Conservation (phyloP, 768 basidiomycete genomes). For the Podaxis carcinomalis region DNA sequence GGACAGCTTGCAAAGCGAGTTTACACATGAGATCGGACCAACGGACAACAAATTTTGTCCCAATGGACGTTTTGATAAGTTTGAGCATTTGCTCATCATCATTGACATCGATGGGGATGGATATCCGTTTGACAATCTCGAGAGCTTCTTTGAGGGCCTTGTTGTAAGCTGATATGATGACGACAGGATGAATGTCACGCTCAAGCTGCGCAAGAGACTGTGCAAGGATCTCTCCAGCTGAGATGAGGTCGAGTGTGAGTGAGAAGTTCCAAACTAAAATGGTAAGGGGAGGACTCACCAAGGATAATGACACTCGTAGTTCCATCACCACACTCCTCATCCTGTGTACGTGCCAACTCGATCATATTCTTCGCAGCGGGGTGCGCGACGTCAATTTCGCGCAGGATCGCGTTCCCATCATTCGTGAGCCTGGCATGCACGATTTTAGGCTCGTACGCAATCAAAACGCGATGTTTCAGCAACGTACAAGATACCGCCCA, state of each 20-base stretch:
- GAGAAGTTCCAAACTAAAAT: background rate
- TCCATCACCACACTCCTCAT: constrained; percentile 98
- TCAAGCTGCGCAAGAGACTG: constrained; percentile 91
- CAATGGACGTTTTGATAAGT: constrained; percentile 97
- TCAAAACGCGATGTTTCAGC: background rate
- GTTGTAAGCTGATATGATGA: constrained; percentile 98
- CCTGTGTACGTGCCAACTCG: constrained; percentile 94
- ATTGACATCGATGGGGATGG: constrained; percentile 81
- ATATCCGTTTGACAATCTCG: constrained; percentile 82
- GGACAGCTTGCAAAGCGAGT: constrained; percentile 89
- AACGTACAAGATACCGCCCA: constrained; percentile 95
- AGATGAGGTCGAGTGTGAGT: background rate
- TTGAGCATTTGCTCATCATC: constrained; percentile 91
- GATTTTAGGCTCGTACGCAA: background rate
- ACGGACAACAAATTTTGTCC: constrained; percentile 94
- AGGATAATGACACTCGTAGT: constrained; percentile 98
- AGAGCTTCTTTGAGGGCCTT: constrained; percentile 92
- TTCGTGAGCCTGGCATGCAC: constrained; percentile 65
- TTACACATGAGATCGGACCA: constrained; percentile 98
- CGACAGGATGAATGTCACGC: constrained; percentile 96
- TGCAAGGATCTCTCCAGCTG: constrained; percentile 93
- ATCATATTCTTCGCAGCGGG: constrained; percentile 99
- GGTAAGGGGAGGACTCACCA: constrained; percentile 43
- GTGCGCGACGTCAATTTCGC: constrained; percentile 98
- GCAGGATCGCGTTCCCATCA: constrained; percentile 97